phyloP scores from a whole-genome alignment of 169 alveolate genomes.

The Plasmodium blacklocki region DNA sequence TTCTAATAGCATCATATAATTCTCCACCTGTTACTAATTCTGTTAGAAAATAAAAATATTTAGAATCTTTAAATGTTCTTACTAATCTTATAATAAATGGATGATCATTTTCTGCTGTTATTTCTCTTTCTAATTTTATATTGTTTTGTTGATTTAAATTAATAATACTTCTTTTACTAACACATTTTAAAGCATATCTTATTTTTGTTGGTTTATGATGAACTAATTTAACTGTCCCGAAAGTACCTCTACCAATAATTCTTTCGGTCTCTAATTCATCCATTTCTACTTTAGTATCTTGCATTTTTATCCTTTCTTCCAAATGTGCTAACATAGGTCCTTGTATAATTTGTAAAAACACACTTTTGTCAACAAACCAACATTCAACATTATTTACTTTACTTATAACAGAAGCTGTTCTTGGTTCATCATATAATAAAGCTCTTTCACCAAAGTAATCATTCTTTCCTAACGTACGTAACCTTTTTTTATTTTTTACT shows the following conservation, averaged over 20 bases:
- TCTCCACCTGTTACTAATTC: slow-evolving; percentile 96
- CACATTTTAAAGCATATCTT: slow-evolving; percentile 93
- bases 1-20: slow-evolving; percentile 93
- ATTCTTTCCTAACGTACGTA: slow-evolving; percentile 91
- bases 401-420: slow-evolving; percentile 93
- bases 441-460: slow-evolving; percentile 98
- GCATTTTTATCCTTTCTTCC: slow-evolving; percentile 92
- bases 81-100: slow-evolving; percentile 94
- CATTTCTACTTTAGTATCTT: slow-evolving; percentile 90
- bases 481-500: slow-evolving; percentile 83
- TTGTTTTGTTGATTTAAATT: slow-evolving; percentile 90
- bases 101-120: slow-evolving; percentile 95
- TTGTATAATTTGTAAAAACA: slow-evolving; percentile 86
- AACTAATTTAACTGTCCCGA: slow-evolving; percentile 93
- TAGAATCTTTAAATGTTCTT: slow-evolving; percentile 92
- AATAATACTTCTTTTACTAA: slow-evolving; percentile 86
- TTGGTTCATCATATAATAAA: slow-evolving; percentile 91
- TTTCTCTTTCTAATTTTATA: slow-evolving; percentile 92
- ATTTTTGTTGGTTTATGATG: slow-evolving; percentile 86
- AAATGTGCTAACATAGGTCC: slow-evolving; percentile 92
- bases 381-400: slow-evolving; percentile 81
- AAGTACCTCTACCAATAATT: slow-evolving; percentile 92
- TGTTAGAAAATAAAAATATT: slow-evolving; percentile 92
- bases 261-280: slow-evolving; percentile 87
- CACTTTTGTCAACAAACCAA: slow-evolving; percentile 92